Conservation (phyloP, 2,329 filamentous ascomycete species). For the Penicillium sumatraense region DNA sequence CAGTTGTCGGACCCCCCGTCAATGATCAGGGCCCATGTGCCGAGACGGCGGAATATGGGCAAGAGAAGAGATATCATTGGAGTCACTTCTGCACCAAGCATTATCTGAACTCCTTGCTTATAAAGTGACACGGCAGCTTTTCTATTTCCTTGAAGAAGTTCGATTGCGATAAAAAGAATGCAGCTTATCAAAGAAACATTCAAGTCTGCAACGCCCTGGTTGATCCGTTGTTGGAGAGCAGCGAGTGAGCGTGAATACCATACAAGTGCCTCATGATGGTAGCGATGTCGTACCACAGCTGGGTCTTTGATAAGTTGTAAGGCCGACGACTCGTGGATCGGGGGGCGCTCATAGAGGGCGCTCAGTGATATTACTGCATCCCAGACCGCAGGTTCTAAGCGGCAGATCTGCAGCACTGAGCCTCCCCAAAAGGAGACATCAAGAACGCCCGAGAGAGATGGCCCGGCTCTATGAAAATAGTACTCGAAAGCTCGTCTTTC, state of each 20-base stretch:
- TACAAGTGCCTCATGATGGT: slow-evolving; percentile 19
- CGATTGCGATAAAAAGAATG: slow-evolving; percentile 25
- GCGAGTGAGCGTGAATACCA: slow-evolving; percentile 27
- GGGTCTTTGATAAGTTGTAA: slow-evolving; percentile 15
- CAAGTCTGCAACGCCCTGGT: slow-evolving; percentile 16
- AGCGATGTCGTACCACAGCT: slow-evolving; percentile 12
- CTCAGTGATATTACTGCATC: slow-evolving; percentile 35
- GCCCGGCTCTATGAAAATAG: slow-evolving; percentile 30
- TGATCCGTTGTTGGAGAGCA: slow-evolving; percentile 19
- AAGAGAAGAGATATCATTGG: slow-evolving; percentile 5
- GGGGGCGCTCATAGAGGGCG: slow-evolving; percentile 29
- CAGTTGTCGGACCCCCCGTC: neutral
- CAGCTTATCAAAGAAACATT: slow-evolving; percentile 22
- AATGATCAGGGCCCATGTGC: slow-evolving; percentile 15
- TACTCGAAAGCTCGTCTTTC: slow-evolving; percentile 35
- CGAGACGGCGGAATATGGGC: slow-evolving; percentile 20
- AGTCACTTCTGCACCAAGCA: slow-evolving; percentile 4
- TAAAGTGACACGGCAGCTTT: slow-evolving; percentile 14
- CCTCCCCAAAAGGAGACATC: slow-evolving; percentile 33
- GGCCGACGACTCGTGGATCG: slow-evolving; percentile 16
- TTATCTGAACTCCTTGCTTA: slow-evolving; percentile 15
- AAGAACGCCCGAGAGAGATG: slow-evolving; percentile 27
- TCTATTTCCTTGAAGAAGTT: slow-evolving; percentile 22
- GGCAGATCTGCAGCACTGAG: slow-evolving; percentile 32
- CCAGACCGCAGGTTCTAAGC: slow-evolving; percentile 31